Evolutionary conservation across 805 yeast genomes (phyloP).

Genomic region (Lipomyces lipofer): DNA sequence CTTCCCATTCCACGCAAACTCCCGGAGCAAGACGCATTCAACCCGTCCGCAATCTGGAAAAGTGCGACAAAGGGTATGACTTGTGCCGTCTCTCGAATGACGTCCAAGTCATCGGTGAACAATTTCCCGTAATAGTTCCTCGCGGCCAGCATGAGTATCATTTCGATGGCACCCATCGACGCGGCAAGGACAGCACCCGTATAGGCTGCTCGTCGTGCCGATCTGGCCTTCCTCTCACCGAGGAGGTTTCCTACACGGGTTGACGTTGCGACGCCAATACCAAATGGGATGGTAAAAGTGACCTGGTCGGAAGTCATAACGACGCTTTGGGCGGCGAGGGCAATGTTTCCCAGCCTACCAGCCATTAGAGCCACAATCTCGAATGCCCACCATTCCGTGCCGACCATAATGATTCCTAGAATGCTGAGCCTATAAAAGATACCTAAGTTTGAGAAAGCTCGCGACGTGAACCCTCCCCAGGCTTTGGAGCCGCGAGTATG

Average conservation of each 20-base stretch:
- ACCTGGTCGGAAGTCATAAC: constrained; percentile 55
- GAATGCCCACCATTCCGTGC: constrained; percentile 59
- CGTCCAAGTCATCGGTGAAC: constrained; percentile 64
- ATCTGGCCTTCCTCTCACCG: constrained; percentile 44
- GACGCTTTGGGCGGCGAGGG: constrained; percentile 58
- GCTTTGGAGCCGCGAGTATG: constrained; percentile 45
- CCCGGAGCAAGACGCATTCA: constrained; percentile 72
- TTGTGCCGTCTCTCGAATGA: constrained; percentile 51
- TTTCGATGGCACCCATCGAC: constrained; percentile 34
- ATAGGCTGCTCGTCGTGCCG: constrained; percentile 47
- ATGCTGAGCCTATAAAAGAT: constrained; percentile 49
- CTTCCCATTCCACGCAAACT: constrained; percentile 73
- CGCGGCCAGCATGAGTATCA: constrained; percentile 47
- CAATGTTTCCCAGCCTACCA: constrained; percentile 53
- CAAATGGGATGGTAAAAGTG: constrained; percentile 58
- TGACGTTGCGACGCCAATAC: constrained; percentile 55
- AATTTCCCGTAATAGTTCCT: constrained; percentile 53
- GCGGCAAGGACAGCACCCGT: constrained; percentile 45
- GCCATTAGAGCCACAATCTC: constrained; percentile 58
- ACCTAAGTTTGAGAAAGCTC: constrained; percentile 35
- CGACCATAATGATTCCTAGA: constrained; percentile 56
- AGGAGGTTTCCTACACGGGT: constrained; percentile 58
- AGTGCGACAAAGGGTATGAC: constrained; percentile 66
- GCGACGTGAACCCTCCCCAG: constrained; percentile 38
- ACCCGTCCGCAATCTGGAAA: constrained; percentile 67